Percentiles rank a stretch among this genome's conserved stretches.
These are phyloP conservation scores for Melanomma pulvis-pyrius DNA, from an alignment of 495 filamentous ascomycete species.

Conservation along the genomic window DNA sequence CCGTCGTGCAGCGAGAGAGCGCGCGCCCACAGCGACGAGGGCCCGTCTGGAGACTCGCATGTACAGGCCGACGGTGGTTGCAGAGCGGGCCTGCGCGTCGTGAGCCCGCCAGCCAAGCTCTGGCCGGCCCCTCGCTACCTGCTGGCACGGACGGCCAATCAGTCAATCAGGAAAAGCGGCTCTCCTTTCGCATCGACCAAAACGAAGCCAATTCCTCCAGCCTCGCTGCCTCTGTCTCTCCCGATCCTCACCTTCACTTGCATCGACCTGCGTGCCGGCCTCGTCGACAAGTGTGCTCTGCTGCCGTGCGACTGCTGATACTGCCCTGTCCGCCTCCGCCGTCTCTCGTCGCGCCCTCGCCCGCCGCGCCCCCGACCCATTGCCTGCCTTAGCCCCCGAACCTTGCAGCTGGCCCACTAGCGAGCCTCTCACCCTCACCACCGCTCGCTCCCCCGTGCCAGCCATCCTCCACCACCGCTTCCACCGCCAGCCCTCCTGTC, in stretches of 20 bases:
- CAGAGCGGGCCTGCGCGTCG: background rate
- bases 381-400: background rate
- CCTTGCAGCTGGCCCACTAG: conserved; percentile 14
- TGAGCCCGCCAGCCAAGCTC: background rate
- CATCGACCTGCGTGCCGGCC: background rate
- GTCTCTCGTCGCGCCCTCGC: conserved; percentile 20
- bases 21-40: no score
- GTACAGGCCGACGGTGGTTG: background rate
- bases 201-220: conserved; percentile 3
- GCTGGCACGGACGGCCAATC: background rate
- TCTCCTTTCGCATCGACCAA: conserved; percentile 14
- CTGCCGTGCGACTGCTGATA: conserved; percentile 10
- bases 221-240: conserved; percentile 9
- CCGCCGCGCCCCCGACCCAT: background rate
- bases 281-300: background rate
- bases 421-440: conserved; percentile 25
- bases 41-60: no score
- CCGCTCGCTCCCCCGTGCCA: conserved; percentile 7
- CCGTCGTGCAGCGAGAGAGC: no score
- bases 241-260: background rate
- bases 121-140: background rate
- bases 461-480: conserved; percentile 4
- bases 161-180: conserved; percentile 17
- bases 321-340: background rate
- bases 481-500: conserved; percentile 1